Evolutionary conservation across 768 basidiomycete genomes (phyloP), one percentile per base, ranked within the genome.

Genomic region (Leccinum imitatum): DNA sequence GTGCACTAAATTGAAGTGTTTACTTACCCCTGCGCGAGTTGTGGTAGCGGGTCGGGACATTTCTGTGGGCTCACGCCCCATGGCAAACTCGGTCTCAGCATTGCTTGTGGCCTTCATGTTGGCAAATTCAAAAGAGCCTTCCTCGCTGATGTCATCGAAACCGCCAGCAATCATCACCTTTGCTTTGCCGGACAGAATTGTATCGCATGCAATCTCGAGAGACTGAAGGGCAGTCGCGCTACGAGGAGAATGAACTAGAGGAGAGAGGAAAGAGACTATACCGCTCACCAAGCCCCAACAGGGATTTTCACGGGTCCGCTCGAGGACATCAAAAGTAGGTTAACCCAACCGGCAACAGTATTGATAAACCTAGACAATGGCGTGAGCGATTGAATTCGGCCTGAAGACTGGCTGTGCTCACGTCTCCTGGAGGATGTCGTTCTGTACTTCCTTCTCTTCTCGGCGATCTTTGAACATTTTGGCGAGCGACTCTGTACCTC

Each of bases 101-200:
- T 96, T 98, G 77, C 91, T 93, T 6, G 97, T 99, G 1, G 97
- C 97, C 77, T 98, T 97, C 97, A 99, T 99, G 80, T 98, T 98
- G 53, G 95, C 97, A 76, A 99, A 99, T 75, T 99, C 96, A 74
- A 88, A 98, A 8, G 96, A 98, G 17, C 96, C 97, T 77, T 99
- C 97, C 75, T 99, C 97, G 64, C 90, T 91, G 73, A 98, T 85
- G 73, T 99, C 97, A 70, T 99, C 97, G 78, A 95, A 98, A 59
- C 97, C 97, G 73, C 97, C 97, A 37, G 96, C 91, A 61, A 99
- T 88, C 97, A 99, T 99, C 71, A 99, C 88, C 78, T 98, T 98
- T 35, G 97, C 97, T 75, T 99, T 99, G 62, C 95, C 92, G 7
- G 91, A 90, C 37, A 96, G 74, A 64, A 99, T 89, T 0, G 93